phyloP scores from a whole-genome alignment of 2,329 filamentous ascomycete species.

The Aspergillus fumigatiaffinis region DNA sequence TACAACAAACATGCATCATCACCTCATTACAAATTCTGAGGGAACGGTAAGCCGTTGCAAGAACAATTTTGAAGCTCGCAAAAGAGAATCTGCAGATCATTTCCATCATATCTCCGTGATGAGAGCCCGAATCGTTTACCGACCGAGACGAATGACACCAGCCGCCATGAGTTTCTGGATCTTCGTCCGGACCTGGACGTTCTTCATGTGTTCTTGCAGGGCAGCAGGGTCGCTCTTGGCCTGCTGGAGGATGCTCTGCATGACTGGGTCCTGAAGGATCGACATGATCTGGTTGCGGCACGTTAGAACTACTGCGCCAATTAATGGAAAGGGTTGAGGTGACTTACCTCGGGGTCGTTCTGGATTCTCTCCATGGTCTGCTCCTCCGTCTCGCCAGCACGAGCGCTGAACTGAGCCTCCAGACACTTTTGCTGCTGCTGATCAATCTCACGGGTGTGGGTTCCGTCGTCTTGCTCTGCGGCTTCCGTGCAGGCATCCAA shows the following conservation, averaged over 20 bases:
- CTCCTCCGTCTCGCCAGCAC: slow-evolving; percentile 93
- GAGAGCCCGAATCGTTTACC: slow-evolving; percentile 29
- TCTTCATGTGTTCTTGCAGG: slow-evolving; percentile 95
- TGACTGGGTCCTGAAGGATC: slow-evolving; percentile 92
- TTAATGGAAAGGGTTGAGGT: not conserved
- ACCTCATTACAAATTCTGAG: not conserved
- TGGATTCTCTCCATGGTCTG: slow-evolving; percentile 89
- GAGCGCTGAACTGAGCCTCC: slow-evolving; percentile 80
- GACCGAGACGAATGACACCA: slow-evolving; percentile 79
- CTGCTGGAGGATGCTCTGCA: slow-evolving; percentile 96
- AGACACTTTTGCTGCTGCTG: slow-evolving; percentile 91
- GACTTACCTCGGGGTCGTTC: slow-evolving; percentile 79
- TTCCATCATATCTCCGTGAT: not conserved
- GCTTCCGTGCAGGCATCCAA: slow-evolving; percentile 86
- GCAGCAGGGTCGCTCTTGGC: slow-evolving; percentile 90
- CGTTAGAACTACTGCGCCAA: slow-evolving; percentile 24
- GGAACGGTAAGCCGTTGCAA: not conserved
- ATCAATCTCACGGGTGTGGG: slow-evolving; percentile 88
- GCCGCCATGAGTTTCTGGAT: slow-evolving; percentile 93
- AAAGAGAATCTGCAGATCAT: not conserved
- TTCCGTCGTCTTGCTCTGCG: slow-evolving; percentile 69
- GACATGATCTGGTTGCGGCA: slow-evolving; percentile 63
- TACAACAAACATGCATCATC: not conserved
- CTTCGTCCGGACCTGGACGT: slow-evolving; percentile 77
- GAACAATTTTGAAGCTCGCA: not conserved